Percentiles rank a stretch among this genome's conserved stretches.
Evolutionary conservation across 2,329 filamentous ascomycete genomes (phyloP).

Genomic region (Sporothrix euskadiensis): DNA sequence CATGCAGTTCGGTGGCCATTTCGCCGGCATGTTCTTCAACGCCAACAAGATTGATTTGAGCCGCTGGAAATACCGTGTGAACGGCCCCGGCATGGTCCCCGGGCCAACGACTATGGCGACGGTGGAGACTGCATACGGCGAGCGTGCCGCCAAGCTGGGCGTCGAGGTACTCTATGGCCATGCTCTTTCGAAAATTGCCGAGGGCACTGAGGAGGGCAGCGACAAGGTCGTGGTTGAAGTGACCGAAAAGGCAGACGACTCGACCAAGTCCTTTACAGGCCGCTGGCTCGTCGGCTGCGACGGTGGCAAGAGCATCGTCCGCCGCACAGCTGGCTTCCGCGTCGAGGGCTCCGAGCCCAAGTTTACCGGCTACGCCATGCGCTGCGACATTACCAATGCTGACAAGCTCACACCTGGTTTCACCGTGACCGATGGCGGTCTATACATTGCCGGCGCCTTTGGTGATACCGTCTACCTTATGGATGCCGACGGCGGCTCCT

Average conservation of each 20-base stretch:
- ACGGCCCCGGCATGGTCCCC: slow-evolving; percentile 36
- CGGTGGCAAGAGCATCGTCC: slow-evolving; percentile 44
- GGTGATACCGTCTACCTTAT: slow-evolving; percentile 23
- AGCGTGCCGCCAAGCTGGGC: slow-evolving; percentile 37
- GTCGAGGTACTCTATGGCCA: slow-evolving; percentile 37
- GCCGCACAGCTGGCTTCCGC: slow-evolving; percentile 42
- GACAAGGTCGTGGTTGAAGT: slow-evolving; percentile 34
- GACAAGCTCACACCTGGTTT: slow-evolving; percentile 48
- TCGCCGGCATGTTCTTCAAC: slow-evolving; percentile 39
- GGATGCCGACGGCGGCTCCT: slow-evolving; percentile 34
- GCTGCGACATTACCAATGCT: slow-evolving; percentile 40
- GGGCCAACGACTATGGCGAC: slow-evolving; percentile 33
- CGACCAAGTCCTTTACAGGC: slow-evolving; percentile 33
- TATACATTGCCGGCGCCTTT: slow-evolving; percentile 34
- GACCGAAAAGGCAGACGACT: neutral
- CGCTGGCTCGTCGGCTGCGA: slow-evolving; percentile 48
- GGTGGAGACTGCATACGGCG: slow-evolving; percentile 33
- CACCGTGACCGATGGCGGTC: slow-evolving; percentile 45
- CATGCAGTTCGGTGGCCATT: slow-evolving; percentile 40
- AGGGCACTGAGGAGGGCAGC: slow-evolving; percentile 33
- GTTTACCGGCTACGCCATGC: slow-evolving; percentile 41
- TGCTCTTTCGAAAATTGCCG: slow-evolving; percentile 31
- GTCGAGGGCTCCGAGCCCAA: slow-evolving; percentile 43
- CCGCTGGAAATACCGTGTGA: slow-evolving; percentile 39
- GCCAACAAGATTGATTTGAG: slow-evolving; percentile 36